A percentile compares a stretch with the other conserved stretches of the same genome.
These are phyloP conservation scores for Cryptomeria japonica DNA, from an alignment of 75 land plant genomes.

Conservation along the genomic window DNA sequence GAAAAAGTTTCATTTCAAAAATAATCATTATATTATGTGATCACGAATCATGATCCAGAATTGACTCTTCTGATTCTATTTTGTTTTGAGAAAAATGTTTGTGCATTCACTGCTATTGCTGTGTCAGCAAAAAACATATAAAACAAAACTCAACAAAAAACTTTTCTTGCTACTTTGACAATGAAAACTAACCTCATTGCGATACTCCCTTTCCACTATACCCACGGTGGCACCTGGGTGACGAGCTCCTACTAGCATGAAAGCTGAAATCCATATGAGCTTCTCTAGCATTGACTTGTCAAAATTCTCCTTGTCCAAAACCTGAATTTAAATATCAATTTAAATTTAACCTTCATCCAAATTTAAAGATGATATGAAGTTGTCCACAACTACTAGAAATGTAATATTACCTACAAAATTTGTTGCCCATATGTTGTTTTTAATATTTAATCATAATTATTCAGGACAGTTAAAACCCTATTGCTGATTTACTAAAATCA, in stretches of 20 bases:
- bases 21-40: background rate
- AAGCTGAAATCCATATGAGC: slow-evolving; percentile 94
- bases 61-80: background rate
- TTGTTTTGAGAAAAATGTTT: background rate
- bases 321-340: slow-evolving; percentile 36
- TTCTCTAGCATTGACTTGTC: slow-evolving; percentile 94
- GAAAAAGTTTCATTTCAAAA: background rate
- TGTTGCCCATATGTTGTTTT: background rate
- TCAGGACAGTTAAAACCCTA: background rate
- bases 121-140: background rate
- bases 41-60: background rate
- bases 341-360: background rate
- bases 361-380: background rate
- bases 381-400: background rate
- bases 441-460: background rate
- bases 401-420: background rate
- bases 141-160: background rate
- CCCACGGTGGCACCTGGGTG: slow-evolving; percentile 99
- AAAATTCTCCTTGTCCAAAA: slow-evolving; percentile 75
- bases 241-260: slow-evolving; percentile 97
- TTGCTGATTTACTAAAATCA: too few relatives aligned
- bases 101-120: background rate
- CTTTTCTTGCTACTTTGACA: background rate
- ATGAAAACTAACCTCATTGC: slow-evolving; percentile 60
- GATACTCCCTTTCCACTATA: slow-evolving; percentile 74